A percentile compares a stretch with the other conserved stretches of the same genome.
Conservation (phyloP, 805 yeast genomes). For the Alloascoidea hylecoeti region DNA sequence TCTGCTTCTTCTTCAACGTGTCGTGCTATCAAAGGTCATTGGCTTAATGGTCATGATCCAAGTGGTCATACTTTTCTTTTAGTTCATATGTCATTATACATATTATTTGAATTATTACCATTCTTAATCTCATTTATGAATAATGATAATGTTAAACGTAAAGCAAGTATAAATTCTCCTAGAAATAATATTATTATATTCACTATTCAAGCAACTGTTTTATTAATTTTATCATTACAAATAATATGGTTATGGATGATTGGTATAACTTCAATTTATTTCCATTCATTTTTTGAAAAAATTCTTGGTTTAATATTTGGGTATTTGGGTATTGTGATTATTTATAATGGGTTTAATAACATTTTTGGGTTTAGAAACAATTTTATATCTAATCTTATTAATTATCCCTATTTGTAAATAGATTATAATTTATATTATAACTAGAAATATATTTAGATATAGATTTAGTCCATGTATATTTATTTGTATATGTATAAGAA, state of each 20-base stretch:
- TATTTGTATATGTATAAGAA: too few relatives aligned
- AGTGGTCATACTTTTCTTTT: slow-evolving; percentile 85
- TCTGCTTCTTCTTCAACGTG: slow-evolving; percentile 25
- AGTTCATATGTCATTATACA: slow-evolving; percentile 46
- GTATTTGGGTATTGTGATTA: slow-evolving; percentile 28
- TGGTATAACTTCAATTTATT: slow-evolving; percentile 67
- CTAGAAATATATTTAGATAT: too few relatives aligned
- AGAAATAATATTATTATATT: too few relatives aligned
- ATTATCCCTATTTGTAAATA: background rate
- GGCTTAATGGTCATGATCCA: slow-evolving; percentile 91
- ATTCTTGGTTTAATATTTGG: slow-evolving; percentile 57
- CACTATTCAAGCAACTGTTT: too few relatives aligned
- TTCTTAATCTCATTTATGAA: slow-evolving; percentile 18
- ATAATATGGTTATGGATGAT: slow-evolving; percentile 78
- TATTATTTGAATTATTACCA: slow-evolving; percentile 51
- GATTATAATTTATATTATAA: too few relatives aligned
- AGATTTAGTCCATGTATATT: too few relatives aligned
- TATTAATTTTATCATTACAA: slow-evolving; percentile 20
- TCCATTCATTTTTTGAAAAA: slow-evolving; percentile 73
- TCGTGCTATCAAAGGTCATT: slow-evolving; percentile 45
- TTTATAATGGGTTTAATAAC: slow-evolving; percentile 20
- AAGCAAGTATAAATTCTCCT: slow-evolving; percentile 1
- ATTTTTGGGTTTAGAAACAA: background rate
- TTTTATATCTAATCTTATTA: background rate
- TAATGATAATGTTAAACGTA: slow-evolving; percentile 8